Evolutionary conservation across 768 basidiomycete species (phyloP).

Genomic region (Collybia sp.): DNA sequence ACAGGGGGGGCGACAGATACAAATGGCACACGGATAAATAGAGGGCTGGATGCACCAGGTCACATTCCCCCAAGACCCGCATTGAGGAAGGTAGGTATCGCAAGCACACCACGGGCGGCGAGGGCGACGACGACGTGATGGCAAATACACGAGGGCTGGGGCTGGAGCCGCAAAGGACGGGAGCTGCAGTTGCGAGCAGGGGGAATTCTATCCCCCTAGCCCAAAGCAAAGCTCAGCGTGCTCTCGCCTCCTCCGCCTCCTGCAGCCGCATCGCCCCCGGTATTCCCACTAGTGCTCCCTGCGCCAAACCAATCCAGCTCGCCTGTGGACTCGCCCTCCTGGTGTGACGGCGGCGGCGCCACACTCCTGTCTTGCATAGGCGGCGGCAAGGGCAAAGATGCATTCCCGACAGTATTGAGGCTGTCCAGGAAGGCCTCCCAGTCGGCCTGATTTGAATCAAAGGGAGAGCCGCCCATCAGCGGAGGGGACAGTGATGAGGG

Average conservation of each 20-base stretch:
- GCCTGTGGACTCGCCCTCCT: background rate
- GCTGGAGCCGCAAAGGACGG: background rate
- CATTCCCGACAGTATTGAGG: slow-evolving; percentile 6
- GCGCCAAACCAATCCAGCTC: slow-evolving; percentile 19
- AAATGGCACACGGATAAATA: no score
- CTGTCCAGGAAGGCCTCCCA: slow-evolving; percentile 13
- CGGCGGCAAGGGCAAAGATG: background rate
- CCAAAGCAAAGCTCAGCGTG: slow-evolving; percentile 22
- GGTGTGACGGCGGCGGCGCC: background rate
- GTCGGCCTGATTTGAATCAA: slow-evolving; percentile 7
- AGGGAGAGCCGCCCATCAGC: background rate
- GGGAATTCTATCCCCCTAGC: no score
- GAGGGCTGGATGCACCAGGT: no score
- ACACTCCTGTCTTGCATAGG: background rate
- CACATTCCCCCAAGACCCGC: no score
- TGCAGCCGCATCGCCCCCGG: background rate
- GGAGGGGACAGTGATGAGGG: background rate
- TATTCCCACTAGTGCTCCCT: slow-evolving; percentile 15
- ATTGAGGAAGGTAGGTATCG: background rate
- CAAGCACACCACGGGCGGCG: background rate
- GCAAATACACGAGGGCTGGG: background rate
- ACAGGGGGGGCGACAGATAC: no score
- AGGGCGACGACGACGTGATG: background rate
- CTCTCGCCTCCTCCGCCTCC: slow-evolving; percentile 4
- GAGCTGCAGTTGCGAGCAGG: no score